Percentiles rank a stretch among this genome's conserved stretches.
Conservation (phyloP, 2,329 filamentous ascomycete genomes). For the Chaetomium globosum region DNA sequence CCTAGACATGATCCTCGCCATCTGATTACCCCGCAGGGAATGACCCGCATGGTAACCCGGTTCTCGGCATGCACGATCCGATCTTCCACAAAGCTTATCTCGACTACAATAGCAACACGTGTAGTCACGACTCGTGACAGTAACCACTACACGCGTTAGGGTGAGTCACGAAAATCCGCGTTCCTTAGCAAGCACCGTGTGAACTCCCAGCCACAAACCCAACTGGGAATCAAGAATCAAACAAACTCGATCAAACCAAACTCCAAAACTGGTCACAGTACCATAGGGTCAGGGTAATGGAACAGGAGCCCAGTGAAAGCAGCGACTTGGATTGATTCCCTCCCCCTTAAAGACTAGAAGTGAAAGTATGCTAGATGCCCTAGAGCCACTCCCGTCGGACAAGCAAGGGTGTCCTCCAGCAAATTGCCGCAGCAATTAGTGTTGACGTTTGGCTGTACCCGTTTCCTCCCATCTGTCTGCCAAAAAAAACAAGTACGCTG, state of each 20-base stretch:
- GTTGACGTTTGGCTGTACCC: conserved; percentile 1
- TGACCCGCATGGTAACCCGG: conserved; percentile 1
- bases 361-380: conserved; percentile 6
- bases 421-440: background rate
- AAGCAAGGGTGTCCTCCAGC: background rate
- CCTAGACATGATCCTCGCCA: background rate
- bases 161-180: background rate
- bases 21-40: conserved; percentile 14
- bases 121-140: background rate
- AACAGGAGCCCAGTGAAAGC: conserved; percentile 3
- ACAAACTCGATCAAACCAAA: background rate
- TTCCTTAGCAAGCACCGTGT: background rate
- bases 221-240: background rate
- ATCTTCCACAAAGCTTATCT: conserved; percentile 19
- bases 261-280: background rate
- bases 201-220: background rate
- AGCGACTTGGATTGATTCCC: conserved; percentile 3
- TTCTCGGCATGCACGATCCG: conserved; percentile 18
- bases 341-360: conserved; percentile 13
- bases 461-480: conserved; percentile 5
- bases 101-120: background rate
- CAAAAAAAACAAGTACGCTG: conserved; percentile 14
- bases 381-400: background rate
- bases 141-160: conserved; percentile 1
- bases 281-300: background rate